Evolutionary conservation across 176 grass and related monocot species (phyloP), one percentile per base, ranked within the genome.

Genomic region (Rhynchospora tenuis): DNA sequence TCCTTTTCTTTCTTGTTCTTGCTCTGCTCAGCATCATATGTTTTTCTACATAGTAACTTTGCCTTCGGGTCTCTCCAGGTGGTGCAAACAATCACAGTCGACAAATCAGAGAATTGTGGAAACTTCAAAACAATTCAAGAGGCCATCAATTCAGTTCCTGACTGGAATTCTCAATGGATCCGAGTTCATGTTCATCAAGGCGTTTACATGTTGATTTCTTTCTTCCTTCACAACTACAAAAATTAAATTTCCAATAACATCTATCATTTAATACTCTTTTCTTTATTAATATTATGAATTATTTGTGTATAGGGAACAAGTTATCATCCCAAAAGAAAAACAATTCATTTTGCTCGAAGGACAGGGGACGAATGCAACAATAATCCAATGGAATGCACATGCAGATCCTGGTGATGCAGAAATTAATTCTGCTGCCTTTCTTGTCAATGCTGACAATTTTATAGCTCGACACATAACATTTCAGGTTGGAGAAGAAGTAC

Each of bases 91-190:
- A 70, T 88, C 47, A 76, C 75, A 19, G 86, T 88, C 13, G 86
- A 78, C 50, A 54, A 88, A 48, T 46, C 56, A n/a, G 72, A 48
- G 17, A 46, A 12, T 5, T 48, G 59, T 63, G 80, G 67, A 56
- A 57, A 84, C 47, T 88, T 88, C 60, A 67, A 24, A 12, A 88
- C 67, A 55, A 59, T 88, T 69, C 86, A 84, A 46, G 67, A 27
- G 16, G 86, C 86, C 28, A 54, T 88, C 45, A 83, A 88, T 58
- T 83, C 86, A 44, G 42, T 88, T 56, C 81, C 86, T 45, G 81
- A 88, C 17, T 55, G 69, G 52, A 88, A 84, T 52, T 20, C 3
- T n/a, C 68, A 84, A 26, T 88, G 86, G 86, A 84, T 84, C 59
- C 16, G 55, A 22, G 54, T 88, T 67, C 43, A 59, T 67, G 44